Percentiles rank a stretch among this genome's conserved stretches.
phyloP scores from a whole-genome alignment of 352 stramenopile genomes.

The Pythium scleroteichum region DNA sequence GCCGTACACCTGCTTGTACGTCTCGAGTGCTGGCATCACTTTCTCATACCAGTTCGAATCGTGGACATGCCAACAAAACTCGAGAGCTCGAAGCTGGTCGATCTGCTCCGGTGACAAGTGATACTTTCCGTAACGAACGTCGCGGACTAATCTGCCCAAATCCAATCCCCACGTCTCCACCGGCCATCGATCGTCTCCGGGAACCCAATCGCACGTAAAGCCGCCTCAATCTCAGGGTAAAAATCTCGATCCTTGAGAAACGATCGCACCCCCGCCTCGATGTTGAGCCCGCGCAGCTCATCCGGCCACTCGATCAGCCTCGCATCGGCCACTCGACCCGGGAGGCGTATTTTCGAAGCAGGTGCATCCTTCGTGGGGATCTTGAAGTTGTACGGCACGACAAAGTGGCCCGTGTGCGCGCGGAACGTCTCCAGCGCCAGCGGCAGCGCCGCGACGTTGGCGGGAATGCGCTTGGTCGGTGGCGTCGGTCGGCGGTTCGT shows the following conservation, averaged over 20 bases:
- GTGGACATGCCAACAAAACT: too few relatives aligned
- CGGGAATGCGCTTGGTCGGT: background rate
- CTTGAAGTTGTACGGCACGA: slow-evolving; percentile 19
- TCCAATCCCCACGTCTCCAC: slow-evolving; percentile 32
- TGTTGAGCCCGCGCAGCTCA: slow-evolving; percentile 2
- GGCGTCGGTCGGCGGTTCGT: background rate
- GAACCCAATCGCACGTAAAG: slow-evolving; percentile 10
- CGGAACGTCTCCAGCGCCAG: slow-evolving; percentile 15
- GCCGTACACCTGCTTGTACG: too few relatives aligned
- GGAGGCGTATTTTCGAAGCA: background rate
- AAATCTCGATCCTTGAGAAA: slow-evolving; percentile 18
- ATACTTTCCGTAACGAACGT: too few relatives aligned
- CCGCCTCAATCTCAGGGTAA: slow-evolving; percentile 1
- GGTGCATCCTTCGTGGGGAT: background rate
- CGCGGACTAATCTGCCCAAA: too few relatives aligned
- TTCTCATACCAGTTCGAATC: too few relatives aligned
- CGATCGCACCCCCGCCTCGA: slow-evolving; percentile 9
- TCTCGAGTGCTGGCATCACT: too few relatives aligned
- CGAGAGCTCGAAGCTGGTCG: too few relatives aligned
- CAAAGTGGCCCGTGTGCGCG: slow-evolving; percentile 13
- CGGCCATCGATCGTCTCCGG: slow-evolving; percentile 29
- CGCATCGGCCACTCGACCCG: background rate
- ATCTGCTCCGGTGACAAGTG: too few relatives aligned
- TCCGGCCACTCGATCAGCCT: background rate
- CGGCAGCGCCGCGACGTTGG: slow-evolving; percentile 1